phyloP scores from a whole-genome alignment of 1,139 yeast genomes.

The Hyphopichia wangnamkhiaoensis region DNA sequence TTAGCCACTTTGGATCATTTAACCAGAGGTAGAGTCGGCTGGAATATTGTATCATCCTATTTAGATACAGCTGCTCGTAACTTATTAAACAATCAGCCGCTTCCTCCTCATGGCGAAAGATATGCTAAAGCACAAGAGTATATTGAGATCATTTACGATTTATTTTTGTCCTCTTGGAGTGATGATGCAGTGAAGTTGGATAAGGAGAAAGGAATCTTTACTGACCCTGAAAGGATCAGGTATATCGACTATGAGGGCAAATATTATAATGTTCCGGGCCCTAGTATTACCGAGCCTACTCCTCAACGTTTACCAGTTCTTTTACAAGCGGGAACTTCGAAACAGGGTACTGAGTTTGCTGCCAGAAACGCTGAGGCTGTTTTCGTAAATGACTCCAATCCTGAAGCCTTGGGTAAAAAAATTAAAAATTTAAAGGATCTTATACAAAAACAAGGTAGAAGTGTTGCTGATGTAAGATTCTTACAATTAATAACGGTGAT shows the following conservation, averaged over 20 bases:
- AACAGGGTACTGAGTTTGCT: conserved; percentile 43
- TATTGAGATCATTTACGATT: conserved; percentile 39
- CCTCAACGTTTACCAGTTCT: conserved; percentile 47
- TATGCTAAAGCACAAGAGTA: conserved; percentile 46
- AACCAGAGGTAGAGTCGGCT: conserved; percentile 46
- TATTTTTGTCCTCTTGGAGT: conserved; percentile 45
- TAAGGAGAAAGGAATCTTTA: conserved; percentile 30
- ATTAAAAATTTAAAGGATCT: conserved; percentile 27
- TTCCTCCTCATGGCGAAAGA: conserved; percentile 43
- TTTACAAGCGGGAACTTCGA: conserved; percentile 51
- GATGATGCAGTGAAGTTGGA: conserved; percentile 45
- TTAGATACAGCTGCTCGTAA: conserved; percentile 44
- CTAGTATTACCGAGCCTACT: conserved; percentile 43
- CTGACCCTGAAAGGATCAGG: conserved; percentile 42
- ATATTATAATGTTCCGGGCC: conserved; percentile 46
- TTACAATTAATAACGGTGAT: conserved; percentile 33
- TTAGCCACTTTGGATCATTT: conserved; percentile 44
- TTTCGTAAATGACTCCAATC: conserved; percentile 34
- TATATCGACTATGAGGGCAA: conserved; percentile 42
- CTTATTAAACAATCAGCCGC: conserved; percentile 30
- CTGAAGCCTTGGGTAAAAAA: conserved; percentile 28
- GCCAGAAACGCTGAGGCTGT: conserved; percentile 49
- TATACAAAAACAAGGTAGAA: conserved; percentile 33
- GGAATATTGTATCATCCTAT: conserved; percentile 45
- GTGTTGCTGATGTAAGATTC: conserved; percentile 36